These are phyloP conservation scores for Juglanconis oblonga DNA, from an alignment of 2,329 filamentous ascomycete species.

Conservation along the genomic window DNA sequence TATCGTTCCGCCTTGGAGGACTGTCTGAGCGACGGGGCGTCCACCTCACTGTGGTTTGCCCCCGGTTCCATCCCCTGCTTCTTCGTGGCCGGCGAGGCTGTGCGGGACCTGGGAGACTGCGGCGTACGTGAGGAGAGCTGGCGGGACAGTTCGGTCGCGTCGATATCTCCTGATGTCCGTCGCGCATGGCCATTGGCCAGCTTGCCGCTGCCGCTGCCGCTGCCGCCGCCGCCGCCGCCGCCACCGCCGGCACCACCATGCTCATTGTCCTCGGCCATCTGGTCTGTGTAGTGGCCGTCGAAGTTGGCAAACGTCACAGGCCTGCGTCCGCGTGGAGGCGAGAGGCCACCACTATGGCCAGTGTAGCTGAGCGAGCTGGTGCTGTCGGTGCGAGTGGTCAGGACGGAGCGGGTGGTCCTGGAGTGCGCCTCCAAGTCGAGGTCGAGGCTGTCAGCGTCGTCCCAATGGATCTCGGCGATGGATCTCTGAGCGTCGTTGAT, in stretches of 20 bases:
- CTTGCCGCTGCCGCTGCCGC: background rate
- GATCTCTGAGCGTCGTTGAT: conserved; percentile 10
- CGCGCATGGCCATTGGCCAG: background rate
- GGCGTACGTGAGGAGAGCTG: background rate
- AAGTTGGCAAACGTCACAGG: background rate
- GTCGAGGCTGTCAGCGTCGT: conserved; percentile 8
- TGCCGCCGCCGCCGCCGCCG: too few species aligned
- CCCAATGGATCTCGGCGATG: conserved; percentile 10
- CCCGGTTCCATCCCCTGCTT: background rate
- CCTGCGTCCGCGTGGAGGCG: conserved; percentile 9
- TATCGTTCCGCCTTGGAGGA: conserved; percentile 2
- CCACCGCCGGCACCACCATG: background rate
- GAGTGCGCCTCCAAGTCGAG: conserved; percentile 2
- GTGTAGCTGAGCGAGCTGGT: conserved; percentile 8
- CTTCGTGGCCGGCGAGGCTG: background rate
- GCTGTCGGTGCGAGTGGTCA: conserved; percentile 1
- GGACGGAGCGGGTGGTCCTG: background rate
- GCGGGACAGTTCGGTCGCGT: background rate
- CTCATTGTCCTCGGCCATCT: background rate
- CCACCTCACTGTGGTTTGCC: background rate
- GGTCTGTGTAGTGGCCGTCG: background rate
- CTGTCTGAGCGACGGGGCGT: conserved; percentile 3
- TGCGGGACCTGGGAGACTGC: background rate
- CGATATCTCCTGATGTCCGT: background rate
- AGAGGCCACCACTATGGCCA: conserved; percentile 7